Evolutionary conservation across 2,329 filamentous ascomycete species (phyloP), one percentile per base, ranked within the genome.

Genomic region (Botryotinia globosa): DNA sequence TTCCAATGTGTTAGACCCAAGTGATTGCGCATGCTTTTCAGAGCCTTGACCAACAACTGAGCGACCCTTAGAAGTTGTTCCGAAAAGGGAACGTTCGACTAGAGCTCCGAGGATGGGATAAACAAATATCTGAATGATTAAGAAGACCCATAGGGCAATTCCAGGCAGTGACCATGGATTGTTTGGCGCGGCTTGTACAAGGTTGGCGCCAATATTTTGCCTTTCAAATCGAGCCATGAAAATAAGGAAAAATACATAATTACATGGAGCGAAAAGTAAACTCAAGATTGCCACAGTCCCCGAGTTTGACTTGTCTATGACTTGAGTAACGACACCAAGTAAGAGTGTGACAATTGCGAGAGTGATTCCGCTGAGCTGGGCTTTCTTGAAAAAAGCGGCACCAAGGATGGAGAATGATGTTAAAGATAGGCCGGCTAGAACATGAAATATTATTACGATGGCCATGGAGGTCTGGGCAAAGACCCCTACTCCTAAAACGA

Each of bases 351-450:
- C 83, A 39, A 98, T 90, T 14, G 91, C 91, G 58, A 92, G 87
- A 0, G 90, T 89, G 75, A 97, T 95, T 42, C 95, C 94, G 73
- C 92, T 96, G 6, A 98, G 87, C 81, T 98, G 94, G 0, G 94
- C 91, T 79, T 91, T 94, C 77, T 89, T 92, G 85, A 98, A 98
- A 78, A 97, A 92, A 14, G 92, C 89, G 0, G 91, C 93, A 39
- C 92, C 92, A 58, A 97, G 86, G 71, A 97, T 89, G 2, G 94
- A 93, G 80, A 94, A 91, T 61, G 92, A 96, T 0, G 92, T 88
- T 63, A 97, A 84, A 4, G 94, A 88, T 5, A 97, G 83, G 10
- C 94, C 94, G n/a, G 87, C 84, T 4, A 97, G 83, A 61, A 97
- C 83, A 77, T 94, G 91, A 81, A 91, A 93, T 68, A 95, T 81